Evolutionary conservation across 345 rosid genomes (phyloP).

Genomic region (Hevea brasiliensis): DNA sequence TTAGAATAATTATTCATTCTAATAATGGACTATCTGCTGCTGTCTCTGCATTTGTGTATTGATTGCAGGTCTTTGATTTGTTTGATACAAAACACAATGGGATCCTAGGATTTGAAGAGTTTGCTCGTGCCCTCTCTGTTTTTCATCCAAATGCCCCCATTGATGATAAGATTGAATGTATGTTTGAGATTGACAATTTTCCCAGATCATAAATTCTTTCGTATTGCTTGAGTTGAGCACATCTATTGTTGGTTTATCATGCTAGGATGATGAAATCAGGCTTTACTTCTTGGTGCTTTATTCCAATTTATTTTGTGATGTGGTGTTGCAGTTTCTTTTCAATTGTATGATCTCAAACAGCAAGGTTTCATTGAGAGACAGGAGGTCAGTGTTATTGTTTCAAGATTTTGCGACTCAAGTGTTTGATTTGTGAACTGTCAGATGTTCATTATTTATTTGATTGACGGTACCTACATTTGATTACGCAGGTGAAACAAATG

Average conservation of each 20-base stretch:
- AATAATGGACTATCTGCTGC: neutral
- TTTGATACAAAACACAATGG: slow-evolving; percentile 98
- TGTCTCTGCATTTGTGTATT: neutral
- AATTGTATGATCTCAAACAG: slow-evolving; percentile 96
- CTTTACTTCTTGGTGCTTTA: neutral
- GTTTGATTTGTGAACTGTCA: neutral
- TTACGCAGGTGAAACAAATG: slow-evolving; percentile 95
- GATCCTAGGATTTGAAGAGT: slow-evolving; percentile 94
- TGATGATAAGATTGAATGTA: slow-evolving; percentile 93
- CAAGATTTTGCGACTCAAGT: neutral
- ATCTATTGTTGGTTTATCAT: neutral
- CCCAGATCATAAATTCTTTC: neutral
- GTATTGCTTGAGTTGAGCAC: neutral
- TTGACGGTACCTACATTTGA: neutral
- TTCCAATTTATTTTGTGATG: slow-evolving; percentile 13
- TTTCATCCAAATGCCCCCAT: slow-evolving; percentile 96
- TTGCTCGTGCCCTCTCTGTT: slow-evolving; percentile 97
- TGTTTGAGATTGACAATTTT: slow-evolving; percentile 14
- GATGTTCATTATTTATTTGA: neutral
- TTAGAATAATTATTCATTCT: neutral
- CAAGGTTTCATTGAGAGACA: slow-evolving; percentile 99
- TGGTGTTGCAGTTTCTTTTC: slow-evolving; percentile 81
- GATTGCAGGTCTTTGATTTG: slow-evolving; percentile 85
- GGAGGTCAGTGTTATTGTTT: slow-evolving; percentile 54
- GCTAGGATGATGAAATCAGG: neutral